These are phyloP conservation scores for Phytophthora aleatoria DNA, from an alignment of 352 stramenopile species.

Conservation along the genomic window DNA sequence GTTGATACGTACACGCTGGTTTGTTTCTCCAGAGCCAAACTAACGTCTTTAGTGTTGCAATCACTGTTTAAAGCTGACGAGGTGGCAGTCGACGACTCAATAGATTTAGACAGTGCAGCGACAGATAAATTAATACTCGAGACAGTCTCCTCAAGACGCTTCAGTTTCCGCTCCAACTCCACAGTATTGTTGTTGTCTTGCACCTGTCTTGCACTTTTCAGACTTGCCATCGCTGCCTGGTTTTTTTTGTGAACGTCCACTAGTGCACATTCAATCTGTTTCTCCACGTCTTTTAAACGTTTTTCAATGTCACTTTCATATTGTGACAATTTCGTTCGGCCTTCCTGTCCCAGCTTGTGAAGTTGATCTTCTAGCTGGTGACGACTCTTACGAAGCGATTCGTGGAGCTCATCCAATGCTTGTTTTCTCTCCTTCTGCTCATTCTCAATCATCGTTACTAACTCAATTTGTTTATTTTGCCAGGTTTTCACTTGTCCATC, in stretches of 20 bases:
- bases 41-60: conserved; percentile 12
- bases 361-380: conserved; percentile 59
- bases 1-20: conserved; percentile 41
- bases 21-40: conserved; percentile 39
- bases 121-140: conserved; percentile 21
- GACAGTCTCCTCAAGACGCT: conserved; percentile 34
- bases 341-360: conserved; percentile 45
- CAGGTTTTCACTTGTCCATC: conserved; percentile 28
- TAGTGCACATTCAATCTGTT: conserved; percentile 18
- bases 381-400: conserved; percentile 49
- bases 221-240: conserved; percentile 10
- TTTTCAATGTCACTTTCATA: conserved; percentile 38
- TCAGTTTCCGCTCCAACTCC: conserved; percentile 33
- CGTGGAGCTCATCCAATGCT: conserved; percentile 39
- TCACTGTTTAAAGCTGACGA: conserved; percentile 15
- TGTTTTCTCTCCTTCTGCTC: conserved; percentile 61
- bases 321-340: conserved; percentile 36
- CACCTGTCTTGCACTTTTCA: conserved; percentile 15
- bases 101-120: conserved; percentile 20
- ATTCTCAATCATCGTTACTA: conserved; percentile 39
- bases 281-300: conserved; percentile 41
- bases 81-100: conserved; percentile 2
- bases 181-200: conserved; percentile 14
- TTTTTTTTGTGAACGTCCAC: conserved; percentile 22
- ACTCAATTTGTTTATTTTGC: conserved; percentile 40